Percentiles rank a stretch among this genome's conserved stretches.
phyloP scores from a whole-genome alignment of 768 basidiomycete species.

The Dacryopinax primogenitus region DNA sequence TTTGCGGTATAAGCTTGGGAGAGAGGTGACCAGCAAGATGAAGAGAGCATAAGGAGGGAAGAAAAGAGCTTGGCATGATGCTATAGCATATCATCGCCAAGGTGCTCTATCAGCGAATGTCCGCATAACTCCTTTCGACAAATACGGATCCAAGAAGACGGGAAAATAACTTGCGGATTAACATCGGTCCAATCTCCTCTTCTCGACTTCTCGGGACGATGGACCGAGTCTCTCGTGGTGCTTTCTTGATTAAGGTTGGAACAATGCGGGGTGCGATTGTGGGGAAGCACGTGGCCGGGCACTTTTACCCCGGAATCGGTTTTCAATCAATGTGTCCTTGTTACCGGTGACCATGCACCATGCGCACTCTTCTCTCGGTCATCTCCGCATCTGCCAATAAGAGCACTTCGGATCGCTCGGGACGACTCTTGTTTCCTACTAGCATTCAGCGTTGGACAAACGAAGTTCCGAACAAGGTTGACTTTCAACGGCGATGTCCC shows the following conservation, averaged over 20 bases:
- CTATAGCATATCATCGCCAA: too few relatives aligned
- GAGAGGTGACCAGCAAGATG: too few relatives aligned
- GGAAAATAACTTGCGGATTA: background rate
- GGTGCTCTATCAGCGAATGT: too few relatives aligned
- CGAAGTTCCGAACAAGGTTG: background rate
- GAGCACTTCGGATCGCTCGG: background rate
- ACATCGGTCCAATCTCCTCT: slow-evolving; percentile 1
- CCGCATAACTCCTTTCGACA: background rate
- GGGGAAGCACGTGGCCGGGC: background rate
- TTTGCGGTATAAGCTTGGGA: too few relatives aligned
- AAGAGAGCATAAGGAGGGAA: too few relatives aligned
- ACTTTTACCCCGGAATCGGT: background rate
- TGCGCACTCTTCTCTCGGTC: background rate
- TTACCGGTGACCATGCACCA: background rate
- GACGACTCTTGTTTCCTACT: background rate
- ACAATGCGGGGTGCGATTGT: too few relatives aligned
- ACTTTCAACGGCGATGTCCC: background rate
- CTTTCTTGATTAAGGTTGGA: background rate
- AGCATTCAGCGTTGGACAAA: background rate
- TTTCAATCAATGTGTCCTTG: background rate
- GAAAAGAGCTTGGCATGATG: too few relatives aligned
- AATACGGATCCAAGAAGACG: background rate
- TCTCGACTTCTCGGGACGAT: background rate
- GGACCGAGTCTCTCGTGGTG: background rate
- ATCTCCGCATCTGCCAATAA: background rate